These are phyloP conservation scores for Solidago caesia DNA, from an alignment of 129 eudicot species.

Conservation along the genomic window DNA sequence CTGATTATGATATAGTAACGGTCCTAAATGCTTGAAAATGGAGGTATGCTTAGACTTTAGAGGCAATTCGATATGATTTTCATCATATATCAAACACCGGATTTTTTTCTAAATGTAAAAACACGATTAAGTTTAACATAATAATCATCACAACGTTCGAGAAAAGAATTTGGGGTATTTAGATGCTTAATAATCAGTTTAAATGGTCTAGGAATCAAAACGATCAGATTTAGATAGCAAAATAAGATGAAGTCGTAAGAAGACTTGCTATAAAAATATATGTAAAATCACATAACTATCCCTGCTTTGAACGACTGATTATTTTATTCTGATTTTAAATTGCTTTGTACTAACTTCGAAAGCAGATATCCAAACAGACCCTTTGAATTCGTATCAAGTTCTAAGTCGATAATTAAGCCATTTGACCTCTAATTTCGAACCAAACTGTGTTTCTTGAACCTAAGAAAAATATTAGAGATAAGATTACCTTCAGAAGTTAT, in stretches of 20 bases:
- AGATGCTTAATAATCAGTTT: neutral
- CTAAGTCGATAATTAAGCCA: neutral
- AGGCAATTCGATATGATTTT: neutral
- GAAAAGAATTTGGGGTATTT: neutral
- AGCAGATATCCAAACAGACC: constrained; percentile 5
- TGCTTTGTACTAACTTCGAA: neutral
- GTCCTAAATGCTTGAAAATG: neutral
- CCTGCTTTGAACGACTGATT: too few relatives aligned
- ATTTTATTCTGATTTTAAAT: too few relatives aligned
- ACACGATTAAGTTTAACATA: neutral
- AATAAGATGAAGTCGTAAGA: too few relatives aligned
- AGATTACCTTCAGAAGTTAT: constrained; percentile 42
- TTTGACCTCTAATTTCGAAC: constrained; percentile 11
- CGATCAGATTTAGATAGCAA: too few relatives aligned
- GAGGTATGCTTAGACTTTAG: constrained; percentile 1
- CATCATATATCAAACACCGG: neutral
- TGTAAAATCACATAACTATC: too few relatives aligned
- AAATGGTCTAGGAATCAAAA: neutral
- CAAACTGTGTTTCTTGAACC: neutral
- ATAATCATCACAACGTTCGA: neutral
- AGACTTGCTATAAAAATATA: too few relatives aligned
- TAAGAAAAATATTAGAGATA: constrained; percentile 4
- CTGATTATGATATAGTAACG: neutral
- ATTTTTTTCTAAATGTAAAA: neutral
- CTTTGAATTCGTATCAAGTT: neutral